phyloP scores from a whole-genome alignment of 805 yeast species.

The Lachancea cidri region DNA sequence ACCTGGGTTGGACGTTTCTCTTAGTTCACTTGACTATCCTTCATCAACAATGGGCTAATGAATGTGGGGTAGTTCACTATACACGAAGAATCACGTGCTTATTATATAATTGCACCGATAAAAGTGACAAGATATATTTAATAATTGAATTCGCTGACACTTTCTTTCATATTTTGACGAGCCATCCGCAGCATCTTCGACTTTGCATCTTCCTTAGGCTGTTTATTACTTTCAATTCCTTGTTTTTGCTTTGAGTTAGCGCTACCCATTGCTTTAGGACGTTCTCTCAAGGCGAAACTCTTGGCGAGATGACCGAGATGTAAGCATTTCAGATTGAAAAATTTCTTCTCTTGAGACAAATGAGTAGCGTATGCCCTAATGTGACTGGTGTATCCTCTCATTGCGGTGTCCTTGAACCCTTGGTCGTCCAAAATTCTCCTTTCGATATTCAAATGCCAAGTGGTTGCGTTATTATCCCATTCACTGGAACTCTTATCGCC shows the following conservation, averaged over 20 bases:
- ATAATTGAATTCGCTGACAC: constrained; percentile 68
- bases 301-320: constrained; percentile 97
- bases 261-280: constrained; percentile 65
- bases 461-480: constrained; percentile 95
- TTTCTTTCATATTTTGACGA: constrained; percentile 55
- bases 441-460: constrained; percentile 90
- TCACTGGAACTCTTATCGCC: constrained; percentile 37
- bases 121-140: background rate
- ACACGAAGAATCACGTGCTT: background rate
- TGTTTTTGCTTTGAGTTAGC: constrained; percentile 33
- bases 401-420: constrained; percentile 57
- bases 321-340: constrained; percentile 72
- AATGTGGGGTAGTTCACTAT: background rate
- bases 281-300: constrained; percentile 88
- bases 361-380: constrained; percentile 96
- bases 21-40: background rate
- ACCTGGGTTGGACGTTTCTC: background rate
- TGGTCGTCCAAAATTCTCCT: constrained; percentile 76
- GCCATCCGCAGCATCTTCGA: constrained; percentile 76
- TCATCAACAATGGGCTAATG: background rate
- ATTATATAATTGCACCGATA: too few relatives aligned
- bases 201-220: constrained; percentile 60
- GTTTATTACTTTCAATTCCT: constrained; percentile 23
- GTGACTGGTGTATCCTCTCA: constrained; percentile 80
- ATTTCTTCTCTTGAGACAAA: constrained; percentile 68